These are phyloP conservation scores for Picocystis salinarum DNA, from an alignment of 139 green algal genomes.

Conservation along the genomic window DNA sequence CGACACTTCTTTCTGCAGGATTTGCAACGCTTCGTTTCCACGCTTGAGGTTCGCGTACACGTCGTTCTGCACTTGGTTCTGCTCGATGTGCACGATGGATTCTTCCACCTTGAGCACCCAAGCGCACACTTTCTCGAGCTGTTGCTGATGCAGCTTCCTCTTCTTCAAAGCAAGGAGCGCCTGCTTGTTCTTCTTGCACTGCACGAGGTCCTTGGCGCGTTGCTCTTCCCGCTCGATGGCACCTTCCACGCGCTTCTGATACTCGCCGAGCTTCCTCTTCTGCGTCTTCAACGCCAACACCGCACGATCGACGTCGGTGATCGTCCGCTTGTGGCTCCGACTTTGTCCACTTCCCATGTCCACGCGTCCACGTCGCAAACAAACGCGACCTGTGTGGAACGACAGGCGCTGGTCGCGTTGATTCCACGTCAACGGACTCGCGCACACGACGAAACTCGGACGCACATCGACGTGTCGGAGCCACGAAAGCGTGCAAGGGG, in stretches of 20 bases:
- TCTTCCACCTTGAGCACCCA: constrained; percentile 48
- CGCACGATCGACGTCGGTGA: constrained; percentile 47
- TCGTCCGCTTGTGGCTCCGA: too few species aligned
- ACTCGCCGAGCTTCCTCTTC: constrained; percentile 37
- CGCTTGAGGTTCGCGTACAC: neutral
- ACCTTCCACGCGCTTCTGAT: constrained; percentile 22
- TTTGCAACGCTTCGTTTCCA: neutral
- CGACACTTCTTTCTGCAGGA: neutral
- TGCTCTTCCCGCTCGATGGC: constrained; percentile 20
- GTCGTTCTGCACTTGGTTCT: neutral
- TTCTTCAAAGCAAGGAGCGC: constrained; percentile 51
- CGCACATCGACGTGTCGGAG: too few species aligned
- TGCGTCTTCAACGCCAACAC: constrained; percentile 56
- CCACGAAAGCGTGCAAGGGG: too few species aligned
- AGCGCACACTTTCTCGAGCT: constrained; percentile 22
- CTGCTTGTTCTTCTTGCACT: constrained; percentile 15
- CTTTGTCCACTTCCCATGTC: too few species aligned
- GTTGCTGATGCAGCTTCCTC: constrained; percentile 41
- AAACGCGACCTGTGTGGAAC: too few species aligned
- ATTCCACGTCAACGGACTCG: too few species aligned
- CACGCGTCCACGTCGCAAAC: too few species aligned
- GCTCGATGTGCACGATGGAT: constrained; percentile 13
- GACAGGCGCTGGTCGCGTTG: too few species aligned
- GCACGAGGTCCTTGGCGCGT: constrained; percentile 22
- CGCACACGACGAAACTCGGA: too few species aligned